A percentile compares a stretch with the other conserved stretches of the same genome.
Conservation (phyloP, 2,329 filamentous ascomycete genomes). For the Penicillium aurantiogriseum region DNA sequence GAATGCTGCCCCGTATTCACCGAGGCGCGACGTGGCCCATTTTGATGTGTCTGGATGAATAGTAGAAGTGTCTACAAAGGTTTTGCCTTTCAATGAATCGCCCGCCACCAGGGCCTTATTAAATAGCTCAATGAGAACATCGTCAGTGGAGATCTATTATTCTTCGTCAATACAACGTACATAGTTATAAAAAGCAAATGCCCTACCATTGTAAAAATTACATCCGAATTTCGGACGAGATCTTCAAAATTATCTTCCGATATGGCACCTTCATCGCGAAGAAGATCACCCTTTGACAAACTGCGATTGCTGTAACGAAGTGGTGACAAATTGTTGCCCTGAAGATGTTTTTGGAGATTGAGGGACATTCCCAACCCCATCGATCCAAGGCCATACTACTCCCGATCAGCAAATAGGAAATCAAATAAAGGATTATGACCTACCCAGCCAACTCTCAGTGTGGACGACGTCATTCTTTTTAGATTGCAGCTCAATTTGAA, state of each 20-base stretch:
- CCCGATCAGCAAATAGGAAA: not conserved
- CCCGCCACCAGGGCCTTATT: slow-evolving; percentile 18
- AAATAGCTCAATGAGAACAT: slow-evolving; percentile 37
- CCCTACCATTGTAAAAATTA: slow-evolving; percentile 39
- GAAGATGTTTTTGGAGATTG: slow-evolving; percentile 50
- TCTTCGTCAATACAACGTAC: not conserved
- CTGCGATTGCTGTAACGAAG: slow-evolving; percentile 51
- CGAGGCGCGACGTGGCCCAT: slow-evolving; percentile 30
- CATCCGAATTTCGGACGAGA: slow-evolving; percentile 27
- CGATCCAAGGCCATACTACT: slow-evolving; percentile 47
- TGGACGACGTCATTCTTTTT: slow-evolving; percentile 1
- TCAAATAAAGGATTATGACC: not conserved
- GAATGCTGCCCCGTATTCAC: slow-evolving; percentile 35
- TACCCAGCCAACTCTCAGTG: slow-evolving; percentile 17
- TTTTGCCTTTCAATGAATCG: slow-evolving; percentile 37
- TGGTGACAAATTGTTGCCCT: slow-evolving; percentile 10
- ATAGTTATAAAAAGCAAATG: not conserved
- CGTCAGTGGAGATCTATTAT: slow-evolving; percentile 45
- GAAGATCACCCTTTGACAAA: slow-evolving; percentile 45
- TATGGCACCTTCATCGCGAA: not conserved
- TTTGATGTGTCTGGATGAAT: slow-evolving; percentile 49
- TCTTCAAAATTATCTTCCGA: slow-evolving; percentile 1
- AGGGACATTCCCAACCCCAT: slow-evolving; percentile 54
- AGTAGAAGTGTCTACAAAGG: slow-evolving; percentile 52
- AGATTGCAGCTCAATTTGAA: not conserved